phyloP scores from a whole-genome alignment of 2,329 filamentous ascomycete species.

The Aureobasidium sp. region DNA sequence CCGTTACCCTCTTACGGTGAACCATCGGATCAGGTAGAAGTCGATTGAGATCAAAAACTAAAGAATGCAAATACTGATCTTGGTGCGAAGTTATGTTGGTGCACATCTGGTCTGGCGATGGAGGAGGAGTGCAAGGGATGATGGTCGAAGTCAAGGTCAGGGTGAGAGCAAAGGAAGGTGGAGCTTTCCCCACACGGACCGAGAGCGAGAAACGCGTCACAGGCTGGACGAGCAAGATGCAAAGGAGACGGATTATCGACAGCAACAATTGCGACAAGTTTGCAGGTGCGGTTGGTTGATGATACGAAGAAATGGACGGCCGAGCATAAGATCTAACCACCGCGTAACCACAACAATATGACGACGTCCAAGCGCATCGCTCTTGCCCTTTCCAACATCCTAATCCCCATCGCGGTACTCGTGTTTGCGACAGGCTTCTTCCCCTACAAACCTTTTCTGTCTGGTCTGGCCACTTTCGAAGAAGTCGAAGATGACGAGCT shows the following conservation, averaged over 20 bases:
- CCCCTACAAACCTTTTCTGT: constrained; percentile 88
- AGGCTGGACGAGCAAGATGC: neutral
- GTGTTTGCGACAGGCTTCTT: constrained; percentile 90
- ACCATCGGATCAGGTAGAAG: constrained; percentile 42
- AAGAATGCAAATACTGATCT: constrained; percentile 30
- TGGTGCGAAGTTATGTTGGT: constrained; percentile 31
- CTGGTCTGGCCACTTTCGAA: constrained; percentile 57
- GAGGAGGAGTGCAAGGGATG: neutral
- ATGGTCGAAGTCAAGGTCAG: neutral
- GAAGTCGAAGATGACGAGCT: constrained; percentile 17
- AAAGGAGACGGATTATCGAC: neutral
- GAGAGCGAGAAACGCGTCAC: neutral
- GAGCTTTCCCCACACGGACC: neutral
- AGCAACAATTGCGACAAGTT: neutral
- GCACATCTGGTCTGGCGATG: constrained; percentile 18
- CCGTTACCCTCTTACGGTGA: constrained; percentile 31
- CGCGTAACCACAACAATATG: neutral
- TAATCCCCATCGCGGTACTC: constrained; percentile 60
- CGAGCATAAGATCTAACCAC: neutral
- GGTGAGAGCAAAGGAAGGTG: neutral
- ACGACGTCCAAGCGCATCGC: neutral
- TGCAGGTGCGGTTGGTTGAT: too few relatives aligned
- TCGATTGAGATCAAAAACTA: constrained; percentile 32
- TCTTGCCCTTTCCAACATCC: constrained; percentile 59
- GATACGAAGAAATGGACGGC: neutral